Evolutionary conservation across 768 basidiomycete genomes (phyloP).

Genomic region (Exsudoporus frostii): DNA sequence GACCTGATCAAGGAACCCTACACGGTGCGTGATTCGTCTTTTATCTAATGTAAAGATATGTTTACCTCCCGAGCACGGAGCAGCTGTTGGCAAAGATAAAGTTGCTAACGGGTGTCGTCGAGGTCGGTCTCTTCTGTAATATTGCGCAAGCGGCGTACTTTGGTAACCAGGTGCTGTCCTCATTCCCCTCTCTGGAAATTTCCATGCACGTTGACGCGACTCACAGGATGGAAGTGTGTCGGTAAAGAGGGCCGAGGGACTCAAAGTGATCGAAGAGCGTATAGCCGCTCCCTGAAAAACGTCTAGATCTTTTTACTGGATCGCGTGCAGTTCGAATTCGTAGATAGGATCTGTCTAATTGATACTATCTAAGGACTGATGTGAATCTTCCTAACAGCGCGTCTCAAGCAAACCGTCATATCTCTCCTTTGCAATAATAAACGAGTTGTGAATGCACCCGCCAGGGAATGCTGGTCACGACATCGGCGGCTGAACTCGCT

Average conservation of each 20-base stretch:
- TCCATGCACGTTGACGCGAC: not conserved
- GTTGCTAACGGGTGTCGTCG: slow-evolving; percentile 96
- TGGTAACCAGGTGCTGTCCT: slow-evolving; percentile 64
- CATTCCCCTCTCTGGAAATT: not conserved
- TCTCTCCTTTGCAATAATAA: too few relatives aligned
- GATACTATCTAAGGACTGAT: not conserved
- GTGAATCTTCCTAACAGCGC: not conserved
- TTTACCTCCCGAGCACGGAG: not conserved
- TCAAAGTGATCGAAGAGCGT: slow-evolving; percentile 21
- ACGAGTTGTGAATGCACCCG: too few relatives aligned
- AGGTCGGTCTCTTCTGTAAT: slow-evolving; percentile 94
- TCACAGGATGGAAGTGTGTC: slow-evolving; percentile 68
- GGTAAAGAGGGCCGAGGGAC: slow-evolving; percentile 41
- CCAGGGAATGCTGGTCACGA: too few relatives aligned
- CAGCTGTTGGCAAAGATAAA: slow-evolving; percentile 82
- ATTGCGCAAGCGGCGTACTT: slow-evolving; percentile 98
- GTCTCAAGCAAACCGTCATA: too few relatives aligned
- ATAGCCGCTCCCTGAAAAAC: slow-evolving; percentile 8
- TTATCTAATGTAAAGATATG: not conserved
- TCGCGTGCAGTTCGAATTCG: not conserved
- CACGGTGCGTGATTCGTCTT: slow-evolving; percentile 36
- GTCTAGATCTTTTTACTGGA: not conserved
- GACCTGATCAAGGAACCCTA: slow-evolving; percentile 66
- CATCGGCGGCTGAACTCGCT: too few relatives aligned
- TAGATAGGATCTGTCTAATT: not conserved